A percentile compares a stretch with the other conserved stretches of the same genome.
phyloP scores from a whole-genome alignment of 192 early-diverging fungal genomes.

The Entomortierella lignicola region DNA sequence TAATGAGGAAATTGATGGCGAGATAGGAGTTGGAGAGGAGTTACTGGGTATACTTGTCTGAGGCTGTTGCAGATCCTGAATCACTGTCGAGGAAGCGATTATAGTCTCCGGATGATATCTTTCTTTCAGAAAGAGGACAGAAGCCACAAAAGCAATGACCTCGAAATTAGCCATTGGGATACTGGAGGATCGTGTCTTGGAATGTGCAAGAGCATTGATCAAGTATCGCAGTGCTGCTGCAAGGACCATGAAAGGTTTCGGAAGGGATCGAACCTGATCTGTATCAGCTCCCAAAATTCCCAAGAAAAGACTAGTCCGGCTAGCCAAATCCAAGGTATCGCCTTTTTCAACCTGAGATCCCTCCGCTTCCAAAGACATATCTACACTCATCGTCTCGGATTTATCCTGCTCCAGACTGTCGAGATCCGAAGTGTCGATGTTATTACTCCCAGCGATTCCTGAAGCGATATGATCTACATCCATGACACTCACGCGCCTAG shows the following conservation, averaged over 20 bases:
- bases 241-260: conserved; percentile 32
- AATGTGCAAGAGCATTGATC: conserved; percentile 45
- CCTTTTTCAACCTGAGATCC: neutral
- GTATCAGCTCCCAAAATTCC: conserved; percentile 41
- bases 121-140: conserved; percentile 50
- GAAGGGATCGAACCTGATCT: conserved; percentile 18
- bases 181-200: conserved; percentile 42
- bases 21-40: neutral
- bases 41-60: conserved; percentile 25
- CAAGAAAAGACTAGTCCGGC: conserved; percentile 45
- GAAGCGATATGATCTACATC: neutral
- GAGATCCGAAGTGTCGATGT: neutral
- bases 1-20: neutral
- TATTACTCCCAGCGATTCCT: neutral
- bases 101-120: conserved; percentile 34
- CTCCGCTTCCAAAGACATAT: conserved; percentile 7
- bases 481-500: conserved; percentile 23
- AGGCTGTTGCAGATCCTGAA: neutral
- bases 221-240: conserved; percentile 59
- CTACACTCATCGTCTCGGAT: conserved; percentile 5
- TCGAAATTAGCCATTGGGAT: conserved; percentile 56
- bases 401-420: neutral
- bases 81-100: neutral
- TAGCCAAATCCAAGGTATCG: conserved; percentile 7
- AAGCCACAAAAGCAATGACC: conserved; percentile 59